These are phyloP conservation scores for Coffea canephora DNA, from an alignment of 257 asterid species.

Conservation along the genomic window DNA sequence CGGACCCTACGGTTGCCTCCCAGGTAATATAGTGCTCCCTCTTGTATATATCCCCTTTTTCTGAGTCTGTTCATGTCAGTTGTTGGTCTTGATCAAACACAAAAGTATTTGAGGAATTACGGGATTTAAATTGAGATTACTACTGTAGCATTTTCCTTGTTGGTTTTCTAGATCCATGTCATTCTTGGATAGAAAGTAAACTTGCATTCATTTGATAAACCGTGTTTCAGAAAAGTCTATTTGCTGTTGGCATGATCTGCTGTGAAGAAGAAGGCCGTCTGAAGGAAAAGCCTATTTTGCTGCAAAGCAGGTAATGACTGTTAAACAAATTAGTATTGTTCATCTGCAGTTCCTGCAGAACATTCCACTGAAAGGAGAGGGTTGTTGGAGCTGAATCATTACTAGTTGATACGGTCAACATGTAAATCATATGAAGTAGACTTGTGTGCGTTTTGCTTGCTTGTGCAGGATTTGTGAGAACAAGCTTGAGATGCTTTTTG, in stretches of 20 bases:
- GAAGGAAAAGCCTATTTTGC: slow-evolving; percentile 85
- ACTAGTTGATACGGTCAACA: background rate
- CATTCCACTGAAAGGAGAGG: background rate
- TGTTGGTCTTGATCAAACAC: background rate
- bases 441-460: background rate
- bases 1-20: slow-evolving; percentile 89
- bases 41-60: background rate
- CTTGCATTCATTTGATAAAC: slow-evolving; percentile 21
- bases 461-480: background rate
- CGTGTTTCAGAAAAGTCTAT: slow-evolving; percentile 63
- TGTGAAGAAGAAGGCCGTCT: slow-evolving; percentile 98
- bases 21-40: slow-evolving; percentile 51
- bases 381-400: too few relatives aligned
- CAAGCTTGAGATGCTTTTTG: background rate
- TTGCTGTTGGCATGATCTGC: slow-evolving; percentile 97
- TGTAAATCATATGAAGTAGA: background rate
- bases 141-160: background rate
- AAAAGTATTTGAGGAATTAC: background rate
- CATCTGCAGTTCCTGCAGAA: background rate
- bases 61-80: background rate
- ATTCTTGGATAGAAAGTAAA: slow-evolving; percentile 12
- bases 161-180: slow-evolving; percentile 13
- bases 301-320: slow-evolving; percentile 81
- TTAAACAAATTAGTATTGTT: background rate
- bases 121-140: background rate